Evolutionary conservation across 2,329 filamentous ascomycete genomes (phyloP).

Genomic region (Ceratocystis ficicola): DNA sequence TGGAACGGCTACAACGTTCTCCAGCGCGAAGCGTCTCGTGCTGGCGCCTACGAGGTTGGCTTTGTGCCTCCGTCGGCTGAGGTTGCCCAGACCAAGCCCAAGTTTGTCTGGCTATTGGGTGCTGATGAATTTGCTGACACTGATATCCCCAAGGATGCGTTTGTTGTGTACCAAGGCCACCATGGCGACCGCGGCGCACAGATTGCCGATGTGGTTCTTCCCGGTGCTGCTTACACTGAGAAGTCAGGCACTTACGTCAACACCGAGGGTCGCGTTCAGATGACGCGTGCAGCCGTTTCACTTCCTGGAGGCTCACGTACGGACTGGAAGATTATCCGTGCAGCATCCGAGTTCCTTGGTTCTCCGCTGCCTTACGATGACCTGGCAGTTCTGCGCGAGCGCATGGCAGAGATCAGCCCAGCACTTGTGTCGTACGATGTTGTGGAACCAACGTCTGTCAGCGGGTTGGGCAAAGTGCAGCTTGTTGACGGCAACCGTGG

Average conservation of each 20-base stretch:
- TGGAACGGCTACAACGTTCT: conserved; percentile 98
- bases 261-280: conserved; percentile 91
- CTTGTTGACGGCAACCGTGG: conserved; percentile 95
- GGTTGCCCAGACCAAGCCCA: conserved; percentile 74
- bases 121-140: conserved; percentile 78
- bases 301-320: conserved; percentile 81
- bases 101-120: conserved; percentile 93
- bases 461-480: conserved; percentile 77
- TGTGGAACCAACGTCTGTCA: conserved; percentile 66
- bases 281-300: conserved; percentile 79
- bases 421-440: conserved; percentile 82
- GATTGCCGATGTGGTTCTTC: conserved; percentile 85
- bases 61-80: conserved; percentile 75
- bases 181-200: conserved; percentile 90
- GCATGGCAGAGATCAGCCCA: conserved; percentile 91
- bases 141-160: conserved; percentile 89
- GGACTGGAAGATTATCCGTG: conserved; percentile 98
- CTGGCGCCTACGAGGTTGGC: conserved; percentile 88
- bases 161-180: conserved; percentile 95
- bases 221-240: conserved; percentile 91
- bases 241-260: conserved; percentile 95
- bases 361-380: conserved; percentile 85
- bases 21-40: conserved; percentile 82
- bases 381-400: conserved; percentile 73
- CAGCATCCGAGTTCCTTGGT: conserved; percentile 80